A percentile compares a stretch with the other conserved stretches of the same genome.
These are phyloP conservation scores for Fusarium dimerum DNA, from an alignment of 2,329 filamentous ascomycete species.

Conservation along the genomic window DNA sequence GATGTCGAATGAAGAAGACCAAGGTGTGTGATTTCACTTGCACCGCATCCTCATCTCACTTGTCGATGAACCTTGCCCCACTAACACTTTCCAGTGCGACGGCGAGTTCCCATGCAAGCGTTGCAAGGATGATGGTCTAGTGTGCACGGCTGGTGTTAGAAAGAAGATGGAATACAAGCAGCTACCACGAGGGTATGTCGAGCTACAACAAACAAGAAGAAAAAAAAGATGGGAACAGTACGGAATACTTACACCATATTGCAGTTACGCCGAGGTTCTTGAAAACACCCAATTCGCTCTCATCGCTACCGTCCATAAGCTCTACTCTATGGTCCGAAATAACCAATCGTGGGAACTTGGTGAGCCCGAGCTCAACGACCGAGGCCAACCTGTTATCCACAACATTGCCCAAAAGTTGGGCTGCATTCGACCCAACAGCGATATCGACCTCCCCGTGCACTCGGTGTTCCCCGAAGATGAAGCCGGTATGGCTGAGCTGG, in stretches of 20 bases:
- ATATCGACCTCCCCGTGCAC: conserved; percentile 59
- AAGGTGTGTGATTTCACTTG: too few relatives aligned
- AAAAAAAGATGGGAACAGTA: not conserved
- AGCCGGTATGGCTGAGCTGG: conserved; percentile 57
- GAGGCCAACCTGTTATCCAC: conserved; percentile 64
- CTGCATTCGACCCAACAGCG: conserved; percentile 63
- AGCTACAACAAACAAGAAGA: too few relatives aligned
- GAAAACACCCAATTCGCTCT: conserved; percentile 67
- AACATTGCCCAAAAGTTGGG: conserved; percentile 65
- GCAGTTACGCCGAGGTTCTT: conserved; percentile 63
- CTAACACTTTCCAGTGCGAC: conserved; percentile 51
- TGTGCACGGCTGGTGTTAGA: conserved; percentile 63
- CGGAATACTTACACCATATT: conserved; percentile 21
- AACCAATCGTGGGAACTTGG: conserved; percentile 61
- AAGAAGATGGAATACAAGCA: conserved; percentile 73
- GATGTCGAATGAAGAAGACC: conserved; percentile 70
- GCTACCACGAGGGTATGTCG: conserved; percentile 58
- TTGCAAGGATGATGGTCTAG: conserved; percentile 65
- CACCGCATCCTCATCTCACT: too few relatives aligned
- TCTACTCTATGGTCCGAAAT: conserved; percentile 64
- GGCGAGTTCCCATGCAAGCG: conserved; percentile 67
- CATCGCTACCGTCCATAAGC: conserved; percentile 65
- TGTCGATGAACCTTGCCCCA: conserved; percentile 2
- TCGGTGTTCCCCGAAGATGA: conserved; percentile 64
- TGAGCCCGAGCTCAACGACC: conserved; percentile 65